Base-by-base conservation (phyloP, 164 flowering plant species). In the Magnolia officinalis region DNA sequence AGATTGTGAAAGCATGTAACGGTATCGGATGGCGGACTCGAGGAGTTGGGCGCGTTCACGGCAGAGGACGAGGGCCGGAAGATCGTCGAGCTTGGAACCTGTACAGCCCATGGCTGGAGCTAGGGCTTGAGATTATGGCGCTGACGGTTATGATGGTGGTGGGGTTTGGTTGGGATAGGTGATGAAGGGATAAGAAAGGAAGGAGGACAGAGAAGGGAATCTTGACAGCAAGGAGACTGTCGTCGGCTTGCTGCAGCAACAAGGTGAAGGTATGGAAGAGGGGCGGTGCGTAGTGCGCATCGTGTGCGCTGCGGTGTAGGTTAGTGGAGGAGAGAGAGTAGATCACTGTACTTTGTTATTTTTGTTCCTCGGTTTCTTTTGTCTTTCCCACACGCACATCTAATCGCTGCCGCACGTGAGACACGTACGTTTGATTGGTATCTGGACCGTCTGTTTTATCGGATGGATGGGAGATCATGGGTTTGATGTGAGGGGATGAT, bases 41-140 rank as follows among this genome's bases (percentile, higher is more conserved):
- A 88, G 82, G 77, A 76, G 82, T 7, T 23, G 71, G 75, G 86
- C 82, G 59, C 92, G 88, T 77, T 88, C 87, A 14, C 87, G 88
- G 80, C 92, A 89, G 0, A 89, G 81, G 23, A 82, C 73, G 37
- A 88, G 90, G 14, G 89, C 89, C 63, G 85, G 89, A 16, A 84
- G 78, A 66, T 82, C 80, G 80, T 88, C 86, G 58, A 86, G 79
- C 73, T 78, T 88, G 4, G 92, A 89, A 66, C 76, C 76, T 55
- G 83, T 9, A 74, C 92, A 88, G 50, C 92, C 92, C 92, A 89
- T 89, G 26, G 21, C 72, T 11, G 61, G 23, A 10, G 29, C 13
- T 2, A 20, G 19, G 16, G 49, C 9, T 6, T 26, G 58, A 6
- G 45, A 4, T 37, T 37, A 37, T 37, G 45, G 45, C 4, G 45